These are phyloP conservation scores for Fusarium abutilonis DNA, from an alignment of 2,329 filamentous ascomycete species.

Conservation along the genomic window DNA sequence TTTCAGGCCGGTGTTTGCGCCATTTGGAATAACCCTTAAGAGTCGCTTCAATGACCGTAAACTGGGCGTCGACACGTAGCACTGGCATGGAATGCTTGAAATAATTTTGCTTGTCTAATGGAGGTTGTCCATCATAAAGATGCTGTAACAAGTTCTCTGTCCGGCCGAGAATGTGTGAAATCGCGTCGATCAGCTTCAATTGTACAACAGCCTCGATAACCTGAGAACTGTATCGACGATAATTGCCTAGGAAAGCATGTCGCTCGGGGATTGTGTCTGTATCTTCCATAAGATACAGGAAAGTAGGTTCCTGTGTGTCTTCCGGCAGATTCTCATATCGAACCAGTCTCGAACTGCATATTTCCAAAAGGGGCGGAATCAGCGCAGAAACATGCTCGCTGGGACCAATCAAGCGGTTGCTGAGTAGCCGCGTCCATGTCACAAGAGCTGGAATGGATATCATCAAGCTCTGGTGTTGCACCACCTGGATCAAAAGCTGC, in stretches of 20 bases:
- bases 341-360: slow-evolving; percentile 83
- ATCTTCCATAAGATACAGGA: slow-evolving; percentile 87
- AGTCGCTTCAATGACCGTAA: slow-evolving; percentile 87
- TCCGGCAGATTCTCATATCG: slow-evolving; percentile 89
- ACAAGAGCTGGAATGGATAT: slow-evolving; percentile 94
- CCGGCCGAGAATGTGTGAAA: slow-evolving; percentile 84
- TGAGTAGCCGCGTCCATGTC: slow-evolving; percentile 85
- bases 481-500: slow-evolving; percentile 79
- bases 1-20: slow-evolving; percentile 55
- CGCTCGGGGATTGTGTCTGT: slow-evolving; percentile 94
- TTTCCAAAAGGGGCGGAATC: slow-evolving; percentile 80
- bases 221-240: slow-evolving; percentile 86
- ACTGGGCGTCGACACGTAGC: slow-evolving; percentile 86
- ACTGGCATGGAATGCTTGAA: slow-evolving; percentile 76
- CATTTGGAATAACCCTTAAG: slow-evolving; percentile 90
- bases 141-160: slow-evolving; percentile 78
- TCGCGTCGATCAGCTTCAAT: slow-evolving; percentile 82
- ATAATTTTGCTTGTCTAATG: slow-evolving; percentile 71
- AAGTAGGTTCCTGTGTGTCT: slow-evolving; percentile 80
- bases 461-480: slow-evolving; percentile 86
- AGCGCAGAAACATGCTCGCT: slow-evolving; percentile 69
- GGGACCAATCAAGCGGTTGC: slow-evolving; percentile 72
- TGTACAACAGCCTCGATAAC: slow-evolving; percentile 89
- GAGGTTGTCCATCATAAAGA: slow-evolving; percentile 75
- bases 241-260: slow-evolving; percentile 95